Percentiles rank a stretch among this genome's conserved stretches.
Conservation (phyloP, 2,329 filamentous ascomycete species). For the Fusarium sp. region DNA sequence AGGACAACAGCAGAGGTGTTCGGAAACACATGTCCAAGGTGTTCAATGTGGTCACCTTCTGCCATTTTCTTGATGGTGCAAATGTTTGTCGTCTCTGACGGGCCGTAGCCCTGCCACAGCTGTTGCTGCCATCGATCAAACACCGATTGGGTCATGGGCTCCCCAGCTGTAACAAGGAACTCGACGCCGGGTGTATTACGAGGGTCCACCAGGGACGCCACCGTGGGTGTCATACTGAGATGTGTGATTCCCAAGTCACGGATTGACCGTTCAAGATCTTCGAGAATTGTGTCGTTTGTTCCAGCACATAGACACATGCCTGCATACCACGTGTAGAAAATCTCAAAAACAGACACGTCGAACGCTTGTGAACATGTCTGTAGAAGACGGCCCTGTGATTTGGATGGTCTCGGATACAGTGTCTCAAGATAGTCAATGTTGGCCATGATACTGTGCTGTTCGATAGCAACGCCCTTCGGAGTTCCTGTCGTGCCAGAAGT, state of each 20-base stretch:
- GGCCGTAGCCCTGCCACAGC: slow-evolving; percentile 85
- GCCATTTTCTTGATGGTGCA: slow-evolving; percentile 79
- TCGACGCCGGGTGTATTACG: slow-evolving; percentile 75
- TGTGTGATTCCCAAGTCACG: slow-evolving; percentile 76
- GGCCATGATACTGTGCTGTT: slow-evolving; percentile 79
- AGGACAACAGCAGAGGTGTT: slow-evolving; percentile 83
- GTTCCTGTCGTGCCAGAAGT: slow-evolving; percentile 85
- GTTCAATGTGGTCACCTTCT: slow-evolving; percentile 70
- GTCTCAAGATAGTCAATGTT: slow-evolving; percentile 76
- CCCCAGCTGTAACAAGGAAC: slow-evolving; percentile 85
- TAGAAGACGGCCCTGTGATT: slow-evolving; percentile 69
- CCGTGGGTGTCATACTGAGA: slow-evolving; percentile 86
- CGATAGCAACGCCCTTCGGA: slow-evolving; percentile 84
- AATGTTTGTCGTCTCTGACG: slow-evolving; percentile 89
- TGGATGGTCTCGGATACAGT: slow-evolving; percentile 69
- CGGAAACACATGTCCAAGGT: slow-evolving; percentile 79
- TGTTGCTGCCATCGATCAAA: slow-evolving; percentile 75
- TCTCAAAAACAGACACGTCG: slow-evolving; percentile 90
- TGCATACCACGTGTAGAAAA: slow-evolving; percentile 84
- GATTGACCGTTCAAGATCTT: slow-evolving; percentile 77
- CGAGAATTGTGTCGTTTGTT: slow-evolving; percentile 78
- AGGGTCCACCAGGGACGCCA: slow-evolving; percentile 80
- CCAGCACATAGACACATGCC: slow-evolving; percentile 85
- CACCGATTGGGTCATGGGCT: slow-evolving; percentile 80
- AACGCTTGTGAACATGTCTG: slow-evolving; percentile 89